These are phyloP conservation scores for Tolypocladium album DNA, from an alignment of 2,329 filamentous ascomycete genomes.

Conservation along the genomic window DNA sequence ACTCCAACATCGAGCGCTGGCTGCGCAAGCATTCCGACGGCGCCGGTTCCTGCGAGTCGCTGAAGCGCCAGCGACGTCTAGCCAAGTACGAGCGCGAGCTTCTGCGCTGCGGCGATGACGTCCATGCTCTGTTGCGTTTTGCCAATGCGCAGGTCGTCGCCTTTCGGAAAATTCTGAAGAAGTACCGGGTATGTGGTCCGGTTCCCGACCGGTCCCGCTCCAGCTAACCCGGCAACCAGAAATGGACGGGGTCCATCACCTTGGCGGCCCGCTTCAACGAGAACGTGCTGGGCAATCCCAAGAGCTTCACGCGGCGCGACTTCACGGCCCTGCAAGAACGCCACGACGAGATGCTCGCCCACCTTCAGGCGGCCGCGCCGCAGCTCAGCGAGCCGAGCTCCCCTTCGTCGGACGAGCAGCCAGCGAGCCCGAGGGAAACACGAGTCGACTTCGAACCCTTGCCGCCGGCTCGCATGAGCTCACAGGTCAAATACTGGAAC, in stretches of 20 bases:
- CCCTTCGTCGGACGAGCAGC: constrained; percentile 17
- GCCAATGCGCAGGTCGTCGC: constrained; percentile 62
- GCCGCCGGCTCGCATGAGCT: constrained; percentile 15
- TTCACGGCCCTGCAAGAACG: constrained; percentile 41
- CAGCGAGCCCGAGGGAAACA: constrained; percentile 1
- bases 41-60: constrained; percentile 19
- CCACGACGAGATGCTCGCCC: constrained; percentile 38
- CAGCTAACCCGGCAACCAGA: constrained; percentile 28
- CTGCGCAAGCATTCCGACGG: constrained; percentile 30
- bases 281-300: constrained; percentile 52
- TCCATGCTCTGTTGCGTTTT: constrained; percentile 60
- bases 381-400: constrained; percentile 27
- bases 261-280: constrained; percentile 57
- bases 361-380: constrained; percentile 35
- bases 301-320: constrained; percentile 62
- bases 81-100: constrained; percentile 42
- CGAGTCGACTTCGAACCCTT: constrained; percentile 18
- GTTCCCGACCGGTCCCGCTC: neutral
- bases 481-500: constrained; percentile 59
- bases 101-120: constrained; percentile 56
- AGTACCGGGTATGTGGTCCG: constrained; percentile 52
- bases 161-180: constrained; percentile 76
- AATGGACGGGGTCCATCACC: constrained; percentile 68
- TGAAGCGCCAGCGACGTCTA: constrained; percentile 40
- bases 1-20: constrained; percentile 35